Evolutionary conservation across 768 basidiomycete genomes (phyloP).

Genomic region (Termitomyces sp.): DNA sequence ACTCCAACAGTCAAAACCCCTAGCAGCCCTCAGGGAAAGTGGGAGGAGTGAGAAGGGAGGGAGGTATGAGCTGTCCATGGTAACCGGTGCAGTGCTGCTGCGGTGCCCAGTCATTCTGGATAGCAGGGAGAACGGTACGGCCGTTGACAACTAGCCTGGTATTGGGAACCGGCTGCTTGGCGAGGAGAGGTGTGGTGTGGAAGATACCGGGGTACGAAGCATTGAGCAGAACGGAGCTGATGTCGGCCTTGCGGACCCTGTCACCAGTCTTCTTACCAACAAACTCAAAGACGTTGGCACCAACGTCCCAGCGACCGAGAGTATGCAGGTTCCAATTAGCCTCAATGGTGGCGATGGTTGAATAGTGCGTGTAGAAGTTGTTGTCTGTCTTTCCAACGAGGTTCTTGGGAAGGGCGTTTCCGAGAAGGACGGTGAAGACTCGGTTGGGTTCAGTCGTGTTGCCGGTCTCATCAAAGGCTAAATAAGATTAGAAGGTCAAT

Average conservation of each 20-base stretch:
- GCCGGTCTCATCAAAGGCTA: slow-evolving; percentile 57
- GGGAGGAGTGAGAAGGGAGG: not conserved
- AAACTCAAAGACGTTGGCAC: slow-evolving; percentile 51
- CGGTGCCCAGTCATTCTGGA: not conserved
- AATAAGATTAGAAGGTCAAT: not conserved
- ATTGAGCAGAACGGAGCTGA: slow-evolving; percentile 20
- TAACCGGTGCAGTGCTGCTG: not conserved
- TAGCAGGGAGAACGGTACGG: too few relatives aligned
- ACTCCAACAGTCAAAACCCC: too few relatives aligned
- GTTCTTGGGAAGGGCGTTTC: slow-evolving; percentile 40
- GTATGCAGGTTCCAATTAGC: slow-evolving; percentile 63
- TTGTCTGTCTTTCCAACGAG: slow-evolving; percentile 48
- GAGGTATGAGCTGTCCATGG: slow-evolving; percentile 2
- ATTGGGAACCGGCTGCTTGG: slow-evolving; percentile 25
- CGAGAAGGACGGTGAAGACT: slow-evolving; percentile 42
- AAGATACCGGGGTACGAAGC: slow-evolving; percentile 28
- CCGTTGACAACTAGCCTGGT: slow-evolving; percentile 26
- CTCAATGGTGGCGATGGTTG: slow-evolving; percentile 52
- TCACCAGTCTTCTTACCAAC: slow-evolving; percentile 50
- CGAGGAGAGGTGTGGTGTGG: too few relatives aligned
- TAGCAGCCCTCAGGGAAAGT: too few relatives aligned
- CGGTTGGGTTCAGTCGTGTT: slow-evolving; percentile 41
- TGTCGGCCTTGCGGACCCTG: slow-evolving; percentile 22
- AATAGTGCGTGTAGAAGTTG: slow-evolving; percentile 65
- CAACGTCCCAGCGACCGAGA: slow-evolving; percentile 45